Evolutionary conservation across 306 rosid species (phyloP).

Genomic region (Vigna reflexopilosa): DNA sequence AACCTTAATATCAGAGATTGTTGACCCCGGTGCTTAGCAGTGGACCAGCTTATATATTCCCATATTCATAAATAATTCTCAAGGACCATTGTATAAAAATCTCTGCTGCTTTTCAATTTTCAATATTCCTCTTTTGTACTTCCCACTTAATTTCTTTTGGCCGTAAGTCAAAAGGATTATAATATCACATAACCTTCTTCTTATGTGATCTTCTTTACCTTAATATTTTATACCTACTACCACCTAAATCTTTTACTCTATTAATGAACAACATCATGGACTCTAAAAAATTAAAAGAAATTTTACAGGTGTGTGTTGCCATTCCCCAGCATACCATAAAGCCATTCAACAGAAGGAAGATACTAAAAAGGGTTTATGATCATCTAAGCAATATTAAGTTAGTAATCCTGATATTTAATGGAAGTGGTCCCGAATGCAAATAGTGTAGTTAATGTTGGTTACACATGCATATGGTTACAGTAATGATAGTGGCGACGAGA

Average conservation of each 20-base stretch:
- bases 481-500: slow-evolving; percentile 18
- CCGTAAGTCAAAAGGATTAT: slow-evolving; percentile 54
- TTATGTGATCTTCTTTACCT: neutral
- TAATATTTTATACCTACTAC: neutral
- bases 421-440: slow-evolving; percentile 35
- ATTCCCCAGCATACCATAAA: slow-evolving; percentile 4
- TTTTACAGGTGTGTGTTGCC: neutral
- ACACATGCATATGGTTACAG: neutral
- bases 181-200: slow-evolving; percentile 29
- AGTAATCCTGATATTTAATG: slow-evolving; percentile 24
- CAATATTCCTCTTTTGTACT: slow-evolving; percentile 79
- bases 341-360: neutral
- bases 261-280: neutral
- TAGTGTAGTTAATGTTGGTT: too few species aligned
- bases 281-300: neutral
- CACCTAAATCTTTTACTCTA: slow-evolving; percentile 1
- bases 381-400: neutral
- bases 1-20: slow-evolving; percentile 42
- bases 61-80: slow-evolving; percentile 41
- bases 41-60: slow-evolving; percentile 49
- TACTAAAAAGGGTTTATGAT: neutral
- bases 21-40: slow-evolving; percentile 49
- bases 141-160: slow-evolving; percentile 46
- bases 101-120: slow-evolving; percentile 62
- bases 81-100: slow-evolving; percentile 33